phyloP scores from a whole-genome alignment of 202 grass and related monocot genomes.

The Zoysia matrella region DNA sequence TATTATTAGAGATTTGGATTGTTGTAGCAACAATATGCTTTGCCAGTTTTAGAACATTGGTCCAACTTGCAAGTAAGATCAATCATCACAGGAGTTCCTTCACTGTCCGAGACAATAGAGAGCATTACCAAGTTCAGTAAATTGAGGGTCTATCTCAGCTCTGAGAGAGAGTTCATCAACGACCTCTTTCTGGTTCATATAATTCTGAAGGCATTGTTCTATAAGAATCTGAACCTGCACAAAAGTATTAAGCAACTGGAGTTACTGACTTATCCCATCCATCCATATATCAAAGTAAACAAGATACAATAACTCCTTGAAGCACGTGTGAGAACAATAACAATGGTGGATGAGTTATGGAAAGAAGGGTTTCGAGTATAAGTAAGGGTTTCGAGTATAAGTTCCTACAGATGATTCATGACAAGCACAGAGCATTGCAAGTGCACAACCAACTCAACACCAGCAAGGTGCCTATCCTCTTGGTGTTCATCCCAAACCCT shows the following conservation, averaged over 20 bases:
- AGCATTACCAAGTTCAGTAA: too few relatives aligned
- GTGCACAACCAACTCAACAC: too few relatives aligned
- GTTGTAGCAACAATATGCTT: neutral
- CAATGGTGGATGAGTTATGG: too few relatives aligned
- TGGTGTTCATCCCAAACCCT: conserved; percentile 37
- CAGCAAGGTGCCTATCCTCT: neutral
- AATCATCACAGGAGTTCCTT: neutral
- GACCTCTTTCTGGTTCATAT: conserved; percentile 94
- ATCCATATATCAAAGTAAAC: neutral
- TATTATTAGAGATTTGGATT: neutral
- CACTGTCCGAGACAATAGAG: neutral
- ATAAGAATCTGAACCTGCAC: conserved; percentile 87
- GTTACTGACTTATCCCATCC: neutral
- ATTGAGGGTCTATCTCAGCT: conserved; percentile 57
- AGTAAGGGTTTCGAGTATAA: too few relatives aligned
- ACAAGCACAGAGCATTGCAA: too few relatives aligned
- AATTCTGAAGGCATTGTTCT: conserved; percentile 73
- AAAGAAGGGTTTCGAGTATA: too few relatives aligned
- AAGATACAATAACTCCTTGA: neutral
- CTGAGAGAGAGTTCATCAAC: conserved; percentile 60
- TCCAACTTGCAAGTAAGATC: conserved; percentile 11
- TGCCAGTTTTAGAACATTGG: neutral
- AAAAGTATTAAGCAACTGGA: conserved; percentile 5
- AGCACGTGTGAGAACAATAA: neutral
- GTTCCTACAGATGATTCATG: too few relatives aligned